phyloP scores from a whole-genome alignment of 352 stramenopile genomes.

The Aphanomyces astaci region DNA sequence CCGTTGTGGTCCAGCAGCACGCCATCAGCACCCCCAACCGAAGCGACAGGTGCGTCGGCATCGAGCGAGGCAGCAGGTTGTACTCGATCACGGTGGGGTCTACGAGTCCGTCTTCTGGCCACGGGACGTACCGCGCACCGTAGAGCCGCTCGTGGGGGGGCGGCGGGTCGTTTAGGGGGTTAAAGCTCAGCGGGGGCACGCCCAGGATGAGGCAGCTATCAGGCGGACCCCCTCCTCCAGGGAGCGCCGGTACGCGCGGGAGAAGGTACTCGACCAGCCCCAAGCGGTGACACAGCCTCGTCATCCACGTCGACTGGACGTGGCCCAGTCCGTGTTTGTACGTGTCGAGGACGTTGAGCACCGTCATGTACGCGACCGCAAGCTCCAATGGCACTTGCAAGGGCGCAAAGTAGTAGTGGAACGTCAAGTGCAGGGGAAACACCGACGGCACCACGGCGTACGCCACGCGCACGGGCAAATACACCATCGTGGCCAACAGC shows the following conservation, averaged over 20 bases:
- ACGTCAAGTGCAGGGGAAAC: conserved; percentile 73
- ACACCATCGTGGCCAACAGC: conserved; percentile 81
- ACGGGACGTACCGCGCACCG: conserved; percentile 69
- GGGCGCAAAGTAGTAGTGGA: conserved; percentile 90
- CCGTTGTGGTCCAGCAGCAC: conserved; percentile 51
- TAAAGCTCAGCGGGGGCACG: conserved; percentile 72
- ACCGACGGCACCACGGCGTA: conserved; percentile 40
- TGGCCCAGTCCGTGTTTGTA: conserved; percentile 80
- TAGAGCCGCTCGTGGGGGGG: conserved; percentile 61
- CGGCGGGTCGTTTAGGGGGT: conserved; percentile 57
- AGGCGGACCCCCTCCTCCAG: conserved; percentile 20
- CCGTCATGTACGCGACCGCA: conserved; percentile 91
- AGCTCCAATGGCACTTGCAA: conserved; percentile 96
- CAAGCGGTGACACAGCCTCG: conserved; percentile 48
- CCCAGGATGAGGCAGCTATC: conserved; percentile 35
- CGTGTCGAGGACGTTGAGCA: conserved; percentile 91
- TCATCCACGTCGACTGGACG: conserved; percentile 58
- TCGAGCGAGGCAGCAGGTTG: conserved; percentile 46
- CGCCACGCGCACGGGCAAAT: conserved; percentile 71
- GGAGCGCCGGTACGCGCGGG: conserved; percentile 36
- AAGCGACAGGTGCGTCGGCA: conserved; percentile 42
- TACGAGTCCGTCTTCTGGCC: conserved; percentile 75
- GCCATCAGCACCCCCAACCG: conserved; percentile 47
- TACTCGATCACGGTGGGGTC: conserved; percentile 63
- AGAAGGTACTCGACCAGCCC: conserved; percentile 65